Percentiles rank a stretch among this genome's conserved stretches.
Evolutionary conservation across 345 rosid species (phyloP).

Genomic region (Aquilaria malaccensis): DNA sequence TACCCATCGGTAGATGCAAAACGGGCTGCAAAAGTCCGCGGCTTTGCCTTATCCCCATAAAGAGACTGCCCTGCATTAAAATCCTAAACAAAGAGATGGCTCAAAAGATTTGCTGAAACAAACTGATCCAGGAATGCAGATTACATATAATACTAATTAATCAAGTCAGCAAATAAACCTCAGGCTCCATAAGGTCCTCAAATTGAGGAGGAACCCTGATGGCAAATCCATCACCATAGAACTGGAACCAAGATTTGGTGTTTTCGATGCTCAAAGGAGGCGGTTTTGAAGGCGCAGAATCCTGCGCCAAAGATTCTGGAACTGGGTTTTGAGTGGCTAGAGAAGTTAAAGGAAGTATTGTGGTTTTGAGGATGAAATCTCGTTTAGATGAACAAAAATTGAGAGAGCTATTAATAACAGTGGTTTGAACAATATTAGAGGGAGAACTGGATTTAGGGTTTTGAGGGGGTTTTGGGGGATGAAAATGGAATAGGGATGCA

Average conservation of each 20-base stretch:
- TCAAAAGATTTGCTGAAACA: neutral
- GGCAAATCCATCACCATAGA: conserved; percentile 77
- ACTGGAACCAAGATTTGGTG: conserved; percentile 85
- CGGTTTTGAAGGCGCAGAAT: conserved; percentile 38
- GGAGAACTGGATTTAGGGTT: conserved; percentile 16
- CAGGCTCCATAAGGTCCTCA: conserved; percentile 82
- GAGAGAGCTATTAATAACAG: conserved; percentile 5
- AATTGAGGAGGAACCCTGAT: conserved; percentile 86
- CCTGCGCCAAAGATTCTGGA: conserved; percentile 42
- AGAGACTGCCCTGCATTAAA: conserved; percentile 57
- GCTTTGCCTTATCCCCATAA: conserved; percentile 90
- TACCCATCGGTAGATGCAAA: conserved; percentile 91
- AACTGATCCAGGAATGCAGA: too few relatives aligned
- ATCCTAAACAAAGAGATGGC: neutral
- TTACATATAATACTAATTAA: too few relatives aligned
- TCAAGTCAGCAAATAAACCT: conserved; percentile 27
- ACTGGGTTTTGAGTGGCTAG: conserved; percentile 35
- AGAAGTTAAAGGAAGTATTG: conserved; percentile 34
- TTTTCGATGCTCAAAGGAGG: conserved; percentile 49
- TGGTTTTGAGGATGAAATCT: conserved; percentile 40
- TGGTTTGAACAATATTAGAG: conserved; percentile 1
- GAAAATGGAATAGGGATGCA: conserved; percentile 39
- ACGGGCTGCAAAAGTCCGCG: conserved; percentile 74
- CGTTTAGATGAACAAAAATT: conserved; percentile 33
- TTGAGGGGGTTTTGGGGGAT: conserved; percentile 28